Base-by-base conservation (phyloP, 2,329 filamentous ascomycete genomes). In the Alternaria brassicae region DNA sequence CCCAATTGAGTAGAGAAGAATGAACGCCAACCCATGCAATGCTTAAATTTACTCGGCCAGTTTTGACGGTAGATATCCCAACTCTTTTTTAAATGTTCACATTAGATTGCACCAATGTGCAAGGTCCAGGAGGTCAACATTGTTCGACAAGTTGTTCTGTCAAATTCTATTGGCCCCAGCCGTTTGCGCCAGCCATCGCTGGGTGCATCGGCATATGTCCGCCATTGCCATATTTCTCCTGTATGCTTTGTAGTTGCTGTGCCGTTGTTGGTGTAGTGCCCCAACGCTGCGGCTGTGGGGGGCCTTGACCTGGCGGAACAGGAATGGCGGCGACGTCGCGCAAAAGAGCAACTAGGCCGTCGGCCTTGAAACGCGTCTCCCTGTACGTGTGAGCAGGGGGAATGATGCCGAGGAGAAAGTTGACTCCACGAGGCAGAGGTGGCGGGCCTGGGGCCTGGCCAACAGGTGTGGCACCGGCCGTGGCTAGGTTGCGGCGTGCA, bases 381-480 rank as follows among this genome's bases (percentile, higher is more conserved):
- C 88, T 87, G 77, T 96, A 97, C 7, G 86, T 83, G 23, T 90
- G 86, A 1, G 91, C 85, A 1, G 87, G 83, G 0, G 93, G 93
- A 12, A 96, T 89, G 61, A 93, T 89, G 66, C 89, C 88, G 10
- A 96, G 81, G 3, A 81, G 69, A 65, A 79, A 77, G 30, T 75
- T 79, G 59, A 81, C 73, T 54, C 88, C 85, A 39, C 91, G 87
- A 27, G 94, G 92, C 36, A 97, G 84, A 0, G 91, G 88, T 3
- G 89, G 85, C 10, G 88, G 84, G 68, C 77, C 73, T 61, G 47
- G 55, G 13, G 55, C 41, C 45, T 69, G 56, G 15, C 64, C 62
- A 2, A 73, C 59, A 13, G 72, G 72, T 32, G 72, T 74, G 56
- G 67, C 71, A 19, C 69, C 69, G 21, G 67, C 66, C 25, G 64